These are phyloP conservation scores for Piper betle DNA, from an alignment of 164 flowering plant species.

Conservation along the genomic window DNA sequence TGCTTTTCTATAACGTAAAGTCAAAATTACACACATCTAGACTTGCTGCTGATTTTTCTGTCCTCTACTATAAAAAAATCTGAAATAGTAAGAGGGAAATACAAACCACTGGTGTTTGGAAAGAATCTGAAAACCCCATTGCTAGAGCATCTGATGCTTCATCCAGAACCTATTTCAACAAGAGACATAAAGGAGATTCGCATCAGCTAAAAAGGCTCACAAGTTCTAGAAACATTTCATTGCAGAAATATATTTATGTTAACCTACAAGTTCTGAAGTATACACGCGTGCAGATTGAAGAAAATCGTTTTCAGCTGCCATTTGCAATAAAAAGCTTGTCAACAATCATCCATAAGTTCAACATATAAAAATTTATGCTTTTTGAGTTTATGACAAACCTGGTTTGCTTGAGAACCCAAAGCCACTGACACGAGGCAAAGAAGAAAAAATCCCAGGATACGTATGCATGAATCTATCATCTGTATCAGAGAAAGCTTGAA, in stretches of 20 bases:
- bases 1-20: too few relatives aligned
- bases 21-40: not conserved
- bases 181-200: not conserved
- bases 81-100: not conserved
- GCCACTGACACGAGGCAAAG: slow-evolving; percentile 30
- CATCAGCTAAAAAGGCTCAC: not conserved
- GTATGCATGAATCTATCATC: slow-evolving; percentile 29
- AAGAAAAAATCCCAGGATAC: slow-evolving; percentile 26
- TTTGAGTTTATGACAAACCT: slow-evolving; percentile 20
- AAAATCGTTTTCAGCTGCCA: slow-evolving; percentile 31
- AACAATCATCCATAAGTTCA: not conserved
- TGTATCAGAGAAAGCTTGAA: slow-evolving; percentile 13
- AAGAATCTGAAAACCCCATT: slow-evolving; percentile 36
- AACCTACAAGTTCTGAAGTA: slow-evolving; percentile 47
- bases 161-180: slow-evolving; percentile 28
- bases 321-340: slow-evolving; percentile 1
- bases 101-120: slow-evolving; percentile 71
- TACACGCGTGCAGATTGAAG: slow-evolving; percentile 33
- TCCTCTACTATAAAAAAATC: not conserved
- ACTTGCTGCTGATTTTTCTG: not conserved
- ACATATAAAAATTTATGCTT: not conserved
- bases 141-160: slow-evolving; percentile 41
- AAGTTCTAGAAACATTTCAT: not conserved
- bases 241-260: not conserved
- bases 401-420: slow-evolving; percentile 41